Percentiles rank a stretch among this genome's conserved stretches.
These are phyloP conservation scores for Graphilbum fragrans DNA, from an alignment of 2,329 filamentous ascomycete species.

Conservation along the genomic window DNA sequence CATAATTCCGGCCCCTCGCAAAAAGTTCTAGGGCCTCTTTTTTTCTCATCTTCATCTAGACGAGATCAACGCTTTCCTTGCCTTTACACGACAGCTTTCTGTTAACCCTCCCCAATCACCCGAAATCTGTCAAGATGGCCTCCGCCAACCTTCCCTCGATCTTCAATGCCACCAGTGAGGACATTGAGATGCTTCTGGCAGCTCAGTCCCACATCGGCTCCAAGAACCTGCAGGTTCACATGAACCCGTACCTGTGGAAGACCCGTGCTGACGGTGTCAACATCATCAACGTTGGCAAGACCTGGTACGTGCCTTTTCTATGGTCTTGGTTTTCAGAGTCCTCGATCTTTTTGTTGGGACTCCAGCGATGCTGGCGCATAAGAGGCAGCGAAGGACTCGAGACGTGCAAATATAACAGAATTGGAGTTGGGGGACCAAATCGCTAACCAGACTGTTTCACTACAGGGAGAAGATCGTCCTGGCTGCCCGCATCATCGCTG, in stretches of 20 bases:
- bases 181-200: constrained; percentile 98
- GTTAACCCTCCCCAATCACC: constrained; percentile 1
- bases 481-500: constrained; percentile 95
- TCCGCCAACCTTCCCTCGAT: constrained; percentile 84
- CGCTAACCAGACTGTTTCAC: too few species aligned
- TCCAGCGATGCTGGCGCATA: neutral
- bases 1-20: constrained; percentile 9
- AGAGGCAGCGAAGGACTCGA: neutral
- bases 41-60: neutral
- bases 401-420: too few species aligned
- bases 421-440: neutral
- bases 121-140: constrained; percentile 66
- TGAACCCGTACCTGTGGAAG: constrained; percentile 93
- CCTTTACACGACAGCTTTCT: constrained; percentile 1
- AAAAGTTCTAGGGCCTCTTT: constrained; percentile 1
- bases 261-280: constrained; percentile 97
- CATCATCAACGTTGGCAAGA: constrained; percentile 99
- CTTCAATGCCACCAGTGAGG: constrained; percentile 95
- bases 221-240: constrained; percentile 99
- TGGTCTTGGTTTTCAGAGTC: neutral
- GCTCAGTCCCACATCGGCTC: constrained; percentile 93
- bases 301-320: constrained; percentile 58
- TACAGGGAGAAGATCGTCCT: constrained; percentile 98
- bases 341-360: neutral
- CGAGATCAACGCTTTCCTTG: constrained; percentile 11